These are phyloP conservation scores for Fusarium paranaense DNA, from an alignment of 2,329 filamentous ascomycete genomes.

Conservation along the genomic window DNA sequence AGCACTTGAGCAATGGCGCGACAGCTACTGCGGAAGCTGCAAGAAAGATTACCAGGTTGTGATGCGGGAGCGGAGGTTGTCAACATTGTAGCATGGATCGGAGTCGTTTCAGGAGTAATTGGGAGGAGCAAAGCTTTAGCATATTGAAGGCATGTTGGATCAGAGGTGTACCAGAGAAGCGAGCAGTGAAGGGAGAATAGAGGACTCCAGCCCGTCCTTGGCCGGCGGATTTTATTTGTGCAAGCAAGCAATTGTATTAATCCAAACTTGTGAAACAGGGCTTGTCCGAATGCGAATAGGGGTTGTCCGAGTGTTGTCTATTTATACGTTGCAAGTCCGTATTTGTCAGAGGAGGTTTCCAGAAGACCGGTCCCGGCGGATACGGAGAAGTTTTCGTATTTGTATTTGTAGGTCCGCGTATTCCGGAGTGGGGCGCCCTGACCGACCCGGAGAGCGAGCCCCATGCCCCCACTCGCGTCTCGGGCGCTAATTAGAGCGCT, in stretches of 20 bases:
- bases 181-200: slow-evolving; percentile 13
- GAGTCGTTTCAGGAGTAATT: background rate
- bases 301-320: background rate
- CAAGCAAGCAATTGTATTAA: background rate
- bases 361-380: background rate
- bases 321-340: background rate
- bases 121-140: background rate
- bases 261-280: background rate
- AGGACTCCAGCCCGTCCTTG: slow-evolving; percentile 7
- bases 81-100: slow-evolving; percentile 16
- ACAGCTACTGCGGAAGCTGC: slow-evolving; percentile 69
- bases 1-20: slow-evolving; percentile 61
- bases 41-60: slow-evolving; percentile 55
- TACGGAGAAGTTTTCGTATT: slow-evolving; percentile 2
- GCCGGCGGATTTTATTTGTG: slow-evolving; percentile 1
- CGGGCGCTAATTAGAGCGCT: slow-evolving; percentile 12
- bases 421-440: slow-evolving; percentile 11
- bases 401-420: slow-evolving; percentile 16
- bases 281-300: background rate
- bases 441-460: background rate
- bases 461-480: background rate
- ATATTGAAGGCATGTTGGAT: background rate
- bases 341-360: slow-evolving; percentile 14
- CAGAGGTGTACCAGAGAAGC: background rate
- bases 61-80: slow-evolving; percentile 47